Base-by-base conservation (phyloP, 192 early-diverging fungal genomes). In the Rhizoclosmatium globosum region DNA sequence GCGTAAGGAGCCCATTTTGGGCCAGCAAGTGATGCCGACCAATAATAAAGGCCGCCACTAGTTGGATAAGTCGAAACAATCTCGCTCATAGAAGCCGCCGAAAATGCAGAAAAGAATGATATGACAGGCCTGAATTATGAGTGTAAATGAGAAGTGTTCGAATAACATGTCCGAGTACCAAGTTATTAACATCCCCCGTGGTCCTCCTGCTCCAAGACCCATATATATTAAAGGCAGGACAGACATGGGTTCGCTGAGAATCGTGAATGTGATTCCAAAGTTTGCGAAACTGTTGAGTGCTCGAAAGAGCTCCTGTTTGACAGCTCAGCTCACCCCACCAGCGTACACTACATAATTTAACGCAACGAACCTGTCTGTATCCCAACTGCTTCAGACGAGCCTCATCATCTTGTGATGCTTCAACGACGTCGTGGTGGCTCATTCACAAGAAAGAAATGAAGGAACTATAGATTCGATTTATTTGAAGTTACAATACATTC, bases 231-330 rank as follows among this genome's bases (percentile, higher is more conserved):
- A 53, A 3, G 78, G 78, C 3, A 79, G 68, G 6, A 79, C 78
- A 3, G 42, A 47, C 70, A 79, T 71, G 7, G 78, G 78, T 69
- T 79, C 78, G 7, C 45, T 53, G 3, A 79, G 61, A 62, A 79
- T 79, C 3, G 78, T 79, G 61, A 79, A 79, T 7, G 78, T 47
- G 45, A 79, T 64, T 7, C 78, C 78, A 65, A 79, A 79, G 78
- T 79, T 79, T 13, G 78, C 48, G 47, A 79, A 79, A 3, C 60
- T 69, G 47, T 79, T 50, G 41, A 79, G 70, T 23, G 69, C 78
- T 6, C 78, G 68, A 41, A 64, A 53, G 41, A 79, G 69, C 42
- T 79, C 78, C 78, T 79, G 41, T 23, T n/a, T n/a, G n/a, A n/a
- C n/a, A n/a, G n/a, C n/a, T n/a, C n/a, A n/a, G n/a, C n/a, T n/a